Evolutionary conservation across 2,329 filamentous ascomycete species (phyloP).

Genomic region (Canariomyces notabilis): DNA sequence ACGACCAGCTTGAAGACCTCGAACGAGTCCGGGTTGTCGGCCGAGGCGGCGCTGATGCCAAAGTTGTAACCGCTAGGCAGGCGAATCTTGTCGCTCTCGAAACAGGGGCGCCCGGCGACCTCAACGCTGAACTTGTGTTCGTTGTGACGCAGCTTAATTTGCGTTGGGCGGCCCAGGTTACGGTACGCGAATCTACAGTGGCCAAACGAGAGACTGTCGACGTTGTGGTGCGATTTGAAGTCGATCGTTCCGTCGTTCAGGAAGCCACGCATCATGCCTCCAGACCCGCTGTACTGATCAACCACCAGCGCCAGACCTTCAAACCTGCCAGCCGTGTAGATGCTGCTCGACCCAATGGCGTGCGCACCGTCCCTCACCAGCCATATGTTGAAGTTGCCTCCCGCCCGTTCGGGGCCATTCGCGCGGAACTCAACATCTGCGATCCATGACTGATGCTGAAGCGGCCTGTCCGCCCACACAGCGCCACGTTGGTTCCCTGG

Average conservation of each 20-base stretch:
- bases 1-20: slow-evolving; percentile 86
- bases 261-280: slow-evolving; percentile 84
- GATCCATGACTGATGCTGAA: slow-evolving; percentile 67
- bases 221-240: slow-evolving; percentile 67
- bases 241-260: slow-evolving; percentile 85
- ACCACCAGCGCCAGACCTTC: slow-evolving; percentile 87
- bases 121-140: slow-evolving; percentile 66
- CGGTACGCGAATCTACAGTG: slow-evolving; percentile 89
- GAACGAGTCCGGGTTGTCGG: slow-evolving; percentile 89
- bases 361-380: slow-evolving; percentile 66
- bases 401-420: slow-evolving; percentile 76
- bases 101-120: slow-evolving; percentile 76
- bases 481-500: slow-evolving; percentile 82
- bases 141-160: slow-evolving; percentile 67
- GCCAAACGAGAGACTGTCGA: slow-evolving; percentile 85
- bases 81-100: slow-evolving; percentile 72
- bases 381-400: slow-evolving; percentile 93
- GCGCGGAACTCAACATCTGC: slow-evolving; percentile 84
- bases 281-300: slow-evolving; percentile 72
- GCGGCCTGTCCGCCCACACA: slow-evolving; percentile 66
- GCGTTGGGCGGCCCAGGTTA: slow-evolving; percentile 80
- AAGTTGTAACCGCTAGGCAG: slow-evolving; percentile 79
- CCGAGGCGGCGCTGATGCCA: slow-evolving; percentile 81
- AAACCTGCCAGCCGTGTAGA: slow-evolving; percentile 80
- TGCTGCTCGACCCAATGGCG: slow-evolving; percentile 64